phyloP scores from a whole-genome alignment of 2,329 filamentous ascomycete species.

The Knufia fluminis region DNA sequence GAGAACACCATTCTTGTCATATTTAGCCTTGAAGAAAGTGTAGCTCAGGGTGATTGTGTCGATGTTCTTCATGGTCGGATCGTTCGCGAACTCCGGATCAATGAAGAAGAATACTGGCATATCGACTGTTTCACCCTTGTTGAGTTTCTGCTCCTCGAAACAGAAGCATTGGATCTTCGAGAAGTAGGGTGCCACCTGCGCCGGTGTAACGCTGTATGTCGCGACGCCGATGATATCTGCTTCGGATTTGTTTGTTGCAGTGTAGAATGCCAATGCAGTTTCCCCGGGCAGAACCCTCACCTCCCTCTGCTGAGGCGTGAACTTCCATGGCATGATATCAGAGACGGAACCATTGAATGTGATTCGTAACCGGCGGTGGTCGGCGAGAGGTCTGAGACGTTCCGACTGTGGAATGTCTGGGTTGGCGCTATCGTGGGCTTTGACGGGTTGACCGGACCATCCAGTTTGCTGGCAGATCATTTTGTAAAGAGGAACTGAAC shows the following conservation, averaged over 20 bases:
- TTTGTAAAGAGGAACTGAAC: slow-evolving; percentile 59
- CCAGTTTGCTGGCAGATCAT: slow-evolving; percentile 52
- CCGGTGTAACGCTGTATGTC: slow-evolving; percentile 94
- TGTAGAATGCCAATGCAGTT: slow-evolving; percentile 95
- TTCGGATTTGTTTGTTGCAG: slow-evolving; percentile 80
- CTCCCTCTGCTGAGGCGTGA: slow-evolving; percentile 91
- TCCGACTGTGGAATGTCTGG: slow-evolving; percentile 57
- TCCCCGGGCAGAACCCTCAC: slow-evolving; percentile 91
- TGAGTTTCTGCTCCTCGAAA: slow-evolving; percentile 91
- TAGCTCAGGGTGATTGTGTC: slow-evolving; percentile 94
- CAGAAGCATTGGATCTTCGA: slow-evolving; percentile 99
- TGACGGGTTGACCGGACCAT: slow-evolving; percentile 87
- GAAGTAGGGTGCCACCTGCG: slow-evolving; percentile 92
- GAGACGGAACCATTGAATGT: slow-evolving; percentile 95
- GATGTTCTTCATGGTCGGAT: slow-evolving; percentile 85
- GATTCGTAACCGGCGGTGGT: slow-evolving; percentile 77
- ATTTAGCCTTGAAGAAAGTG: slow-evolving; percentile 93
- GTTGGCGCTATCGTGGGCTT: slow-evolving; percentile 58
- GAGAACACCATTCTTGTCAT: slow-evolving; percentile 70
- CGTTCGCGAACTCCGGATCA: slow-evolving; percentile 86
- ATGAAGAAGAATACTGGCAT: slow-evolving; percentile 99
- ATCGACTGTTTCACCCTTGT: slow-evolving; percentile 92
- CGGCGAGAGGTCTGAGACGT: slow-evolving; percentile 70
- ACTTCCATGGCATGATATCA: slow-evolving; percentile 94
- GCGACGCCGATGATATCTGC: slow-evolving; percentile 96